Conservation (phyloP, 2,329 filamentous ascomycete genomes). For the Hawksworthiomyces lignivorus region DNA sequence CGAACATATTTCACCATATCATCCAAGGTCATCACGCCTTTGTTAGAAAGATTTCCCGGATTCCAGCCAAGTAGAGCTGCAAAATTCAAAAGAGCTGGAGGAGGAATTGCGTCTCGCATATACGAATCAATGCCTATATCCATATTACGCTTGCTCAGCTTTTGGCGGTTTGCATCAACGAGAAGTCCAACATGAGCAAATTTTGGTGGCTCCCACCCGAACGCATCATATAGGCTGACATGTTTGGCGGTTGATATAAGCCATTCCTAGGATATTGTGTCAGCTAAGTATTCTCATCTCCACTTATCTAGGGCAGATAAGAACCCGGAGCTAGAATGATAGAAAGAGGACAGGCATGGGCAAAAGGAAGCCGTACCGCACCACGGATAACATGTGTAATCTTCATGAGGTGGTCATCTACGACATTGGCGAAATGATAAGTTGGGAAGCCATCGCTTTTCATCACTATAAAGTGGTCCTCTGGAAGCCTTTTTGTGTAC, state of each 20-base stretch:
- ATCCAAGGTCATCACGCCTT: conserved; percentile 64
- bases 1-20: conserved; percentile 63
- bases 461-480: conserved; percentile 81
- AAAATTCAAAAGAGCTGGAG: conserved; percentile 63
- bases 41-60: conserved; percentile 40
- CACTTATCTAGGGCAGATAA: not conserved
- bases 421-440: conserved; percentile 94
- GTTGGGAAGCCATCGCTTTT: conserved; percentile 91
- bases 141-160: conserved; percentile 77
- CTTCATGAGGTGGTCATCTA: conserved; percentile 91
- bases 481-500: conserved; percentile 45
- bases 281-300: too few species aligned
- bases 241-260: conserved; percentile 82
- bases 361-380: conserved; percentile 48
- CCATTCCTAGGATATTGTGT: conserved; percentile 61
- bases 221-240: conserved; percentile 63
- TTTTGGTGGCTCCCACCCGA: conserved; percentile 64
- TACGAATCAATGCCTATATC: conserved; percentile 45
- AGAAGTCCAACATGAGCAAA: conserved; percentile 78
- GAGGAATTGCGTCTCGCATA: conserved; percentile 36
- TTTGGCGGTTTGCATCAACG: conserved; percentile 59
- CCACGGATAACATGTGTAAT: conserved; percentile 95
- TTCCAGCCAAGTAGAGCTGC: conserved; percentile 80
- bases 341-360: not conserved
- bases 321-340: not conserved